These are phyloP conservation scores for Arachnomyces sp. DNA, from an alignment of 2,329 filamentous ascomycete species.

Conservation along the genomic window DNA sequence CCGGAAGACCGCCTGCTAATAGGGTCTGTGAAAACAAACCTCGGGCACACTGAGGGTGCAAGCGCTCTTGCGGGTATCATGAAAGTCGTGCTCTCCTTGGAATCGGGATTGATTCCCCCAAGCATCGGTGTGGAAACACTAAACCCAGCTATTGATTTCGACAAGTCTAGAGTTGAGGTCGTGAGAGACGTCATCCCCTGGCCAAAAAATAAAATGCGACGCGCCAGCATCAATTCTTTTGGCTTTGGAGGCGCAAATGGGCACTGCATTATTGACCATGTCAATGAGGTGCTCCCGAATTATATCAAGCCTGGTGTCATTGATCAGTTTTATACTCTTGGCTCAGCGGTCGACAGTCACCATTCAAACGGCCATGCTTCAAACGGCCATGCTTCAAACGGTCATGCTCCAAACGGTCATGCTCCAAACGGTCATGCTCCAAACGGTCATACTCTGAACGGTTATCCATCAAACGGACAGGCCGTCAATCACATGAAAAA, in stretches of 20 bases:
- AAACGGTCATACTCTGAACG: no score
- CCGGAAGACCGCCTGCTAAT: constrained; percentile 11
- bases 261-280: constrained; percentile 12
- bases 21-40: constrained; percentile 22
- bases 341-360: no score
- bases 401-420: no score
- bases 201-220: constrained; percentile 6
- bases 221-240: constrained; percentile 13
- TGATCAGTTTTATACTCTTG: no score
- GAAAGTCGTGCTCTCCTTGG: constrained; percentile 21
- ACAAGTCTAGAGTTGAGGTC: constrained; percentile 9
- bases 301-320: constrained; percentile 2
- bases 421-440: no score
- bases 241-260: constrained; percentile 17
- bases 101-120: constrained; percentile 19
- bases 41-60: constrained; percentile 25
- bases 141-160: constrained; percentile 6
- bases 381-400: no score
- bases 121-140: constrained; percentile 16
- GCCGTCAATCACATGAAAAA: no score
- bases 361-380: no score
- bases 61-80: constrained; percentile 21
- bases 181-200: constrained; percentile 7
- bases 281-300: background rate
- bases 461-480: no score